phyloP scores from a whole-genome alignment of 73 alveolate genomes.

The Durusdinium trenchii region DNA sequence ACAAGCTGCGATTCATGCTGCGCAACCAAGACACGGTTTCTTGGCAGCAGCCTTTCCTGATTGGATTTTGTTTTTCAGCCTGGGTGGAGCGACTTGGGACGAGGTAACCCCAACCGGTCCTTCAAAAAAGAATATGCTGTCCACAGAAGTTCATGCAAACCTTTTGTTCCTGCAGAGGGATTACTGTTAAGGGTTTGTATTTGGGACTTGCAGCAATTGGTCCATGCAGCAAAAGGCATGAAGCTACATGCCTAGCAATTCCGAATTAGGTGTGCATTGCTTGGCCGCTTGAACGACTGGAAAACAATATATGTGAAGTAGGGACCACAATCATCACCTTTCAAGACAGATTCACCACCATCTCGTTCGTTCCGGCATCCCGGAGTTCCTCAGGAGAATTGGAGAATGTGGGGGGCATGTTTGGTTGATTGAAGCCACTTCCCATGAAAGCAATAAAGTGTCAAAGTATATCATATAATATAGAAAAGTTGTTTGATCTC shows the following conservation, averaged over 20 bases:
- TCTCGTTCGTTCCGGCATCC: slow-evolving; percentile 58
- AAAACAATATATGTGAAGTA: background rate
- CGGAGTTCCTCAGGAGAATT: background rate
- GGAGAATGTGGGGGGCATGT: background rate
- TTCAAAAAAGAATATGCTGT: no score
- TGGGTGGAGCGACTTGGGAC: background rate
- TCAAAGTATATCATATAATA: background rate
- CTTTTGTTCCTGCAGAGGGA: no score
- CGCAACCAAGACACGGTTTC: slow-evolving; percentile 11
- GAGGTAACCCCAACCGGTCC: no score
- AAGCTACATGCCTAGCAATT: background rate
- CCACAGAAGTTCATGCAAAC: no score
- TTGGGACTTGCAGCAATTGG: no score
- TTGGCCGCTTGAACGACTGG: slow-evolving; percentile 29
- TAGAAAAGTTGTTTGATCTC: background rate
- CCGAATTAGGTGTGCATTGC: slow-evolving; percentile 45
- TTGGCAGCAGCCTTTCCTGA: background rate
- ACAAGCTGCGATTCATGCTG: no score
- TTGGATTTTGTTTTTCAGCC: background rate
- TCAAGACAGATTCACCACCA: slow-evolving; percentile 45
- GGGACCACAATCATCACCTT: background rate
- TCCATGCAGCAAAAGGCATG: background rate
- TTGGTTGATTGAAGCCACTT: background rate
- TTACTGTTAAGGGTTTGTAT: no score
- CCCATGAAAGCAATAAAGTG: background rate